These are phyloP conservation scores for Fusarium redolens DNA, from an alignment of 2,329 filamentous ascomycete genomes.

Conservation along the genomic window DNA sequence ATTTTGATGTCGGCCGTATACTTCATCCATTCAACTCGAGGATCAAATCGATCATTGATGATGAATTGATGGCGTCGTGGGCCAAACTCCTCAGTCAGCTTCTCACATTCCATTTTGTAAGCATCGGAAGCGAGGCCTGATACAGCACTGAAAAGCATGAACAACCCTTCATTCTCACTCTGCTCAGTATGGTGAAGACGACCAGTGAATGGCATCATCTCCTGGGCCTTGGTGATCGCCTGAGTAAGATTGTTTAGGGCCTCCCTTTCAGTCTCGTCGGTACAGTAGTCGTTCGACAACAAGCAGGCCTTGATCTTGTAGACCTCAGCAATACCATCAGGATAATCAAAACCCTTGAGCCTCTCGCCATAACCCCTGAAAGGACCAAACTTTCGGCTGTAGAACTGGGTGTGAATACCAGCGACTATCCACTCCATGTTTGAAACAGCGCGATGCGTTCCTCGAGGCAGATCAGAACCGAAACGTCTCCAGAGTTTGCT, in stretches of 20 bases:
- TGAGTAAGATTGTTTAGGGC: neutral
- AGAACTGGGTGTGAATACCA: neutral
- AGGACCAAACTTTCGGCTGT: neutral
- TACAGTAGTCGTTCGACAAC: neutral
- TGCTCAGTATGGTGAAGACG: accelerated
- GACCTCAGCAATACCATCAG: neutral
- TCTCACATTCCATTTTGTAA: neutral
- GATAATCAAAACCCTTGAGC: neutral
- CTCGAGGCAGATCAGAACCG: neutral
- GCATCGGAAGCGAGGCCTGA: neutral
- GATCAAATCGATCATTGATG: conserved; percentile 6
- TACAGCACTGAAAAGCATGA: conserved; percentile 5
- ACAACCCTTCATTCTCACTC: neutral
- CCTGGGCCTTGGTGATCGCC: neutral
- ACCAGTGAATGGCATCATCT: neutral
- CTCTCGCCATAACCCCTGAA: neutral
- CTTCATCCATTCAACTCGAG: conserved; percentile 15
- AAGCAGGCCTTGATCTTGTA: neutral
- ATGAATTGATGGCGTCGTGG: conserved; percentile 11
- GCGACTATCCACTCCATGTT: conserved; percentile 18
- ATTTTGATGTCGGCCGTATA: neutral
- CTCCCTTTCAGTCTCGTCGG: neutral
- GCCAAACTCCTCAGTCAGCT: neutral
- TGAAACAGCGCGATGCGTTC: neutral
- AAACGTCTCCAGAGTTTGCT: neutral